These are phyloP conservation scores for Phylloporus gajari DNA, from an alignment of 1,284 basidiomycete genomes.

Conservation along the genomic window DNA sequence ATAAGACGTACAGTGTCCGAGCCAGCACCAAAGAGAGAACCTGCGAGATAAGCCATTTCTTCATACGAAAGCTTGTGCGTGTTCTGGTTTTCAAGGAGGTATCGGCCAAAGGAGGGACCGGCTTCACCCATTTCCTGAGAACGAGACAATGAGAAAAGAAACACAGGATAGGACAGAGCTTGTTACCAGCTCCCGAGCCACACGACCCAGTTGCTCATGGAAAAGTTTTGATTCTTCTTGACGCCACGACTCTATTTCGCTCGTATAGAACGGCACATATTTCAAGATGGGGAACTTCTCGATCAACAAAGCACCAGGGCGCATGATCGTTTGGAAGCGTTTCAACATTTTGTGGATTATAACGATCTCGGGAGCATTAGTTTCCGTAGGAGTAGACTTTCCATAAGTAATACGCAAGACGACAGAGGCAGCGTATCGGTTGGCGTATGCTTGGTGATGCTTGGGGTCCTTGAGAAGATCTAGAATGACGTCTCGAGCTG, in stretches of 20 bases:
- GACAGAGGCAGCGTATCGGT: constrained; percentile 58
- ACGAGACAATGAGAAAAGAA: not conserved
- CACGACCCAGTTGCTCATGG: constrained; percentile 47
- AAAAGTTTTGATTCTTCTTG: constrained; percentile 56
- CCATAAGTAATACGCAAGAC: constrained; percentile 61
- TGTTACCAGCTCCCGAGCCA: constrained; percentile 48
- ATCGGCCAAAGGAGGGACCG: constrained; percentile 43
- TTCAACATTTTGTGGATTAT: constrained; percentile 49
- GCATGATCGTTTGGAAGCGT: constrained; percentile 51
- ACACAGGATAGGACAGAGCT: too few relatives aligned
- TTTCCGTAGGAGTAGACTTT: constrained; percentile 54
- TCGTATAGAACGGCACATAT: constrained; percentile 51
- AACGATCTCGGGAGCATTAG: constrained; percentile 54
- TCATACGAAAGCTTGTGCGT: constrained; percentile 41
- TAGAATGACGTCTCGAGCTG: constrained; percentile 50
- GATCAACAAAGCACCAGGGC: constrained; percentile 51
- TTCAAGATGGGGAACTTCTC: constrained; percentile 54
- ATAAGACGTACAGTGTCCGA: constrained; percentile 51
- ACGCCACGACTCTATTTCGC: constrained; percentile 48
- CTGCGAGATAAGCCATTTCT: constrained; percentile 54
- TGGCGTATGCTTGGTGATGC: constrained; percentile 49
- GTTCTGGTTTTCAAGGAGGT: constrained; percentile 44
- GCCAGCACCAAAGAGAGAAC: constrained; percentile 56
- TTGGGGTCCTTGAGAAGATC: constrained; percentile 53
- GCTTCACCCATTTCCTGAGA: constrained; percentile 31